Percentiles rank a stretch among this genome's conserved stretches.
Conservation (phyloP, 371 early-diverging fungal genomes). For the Mucor saturninus region DNA sequence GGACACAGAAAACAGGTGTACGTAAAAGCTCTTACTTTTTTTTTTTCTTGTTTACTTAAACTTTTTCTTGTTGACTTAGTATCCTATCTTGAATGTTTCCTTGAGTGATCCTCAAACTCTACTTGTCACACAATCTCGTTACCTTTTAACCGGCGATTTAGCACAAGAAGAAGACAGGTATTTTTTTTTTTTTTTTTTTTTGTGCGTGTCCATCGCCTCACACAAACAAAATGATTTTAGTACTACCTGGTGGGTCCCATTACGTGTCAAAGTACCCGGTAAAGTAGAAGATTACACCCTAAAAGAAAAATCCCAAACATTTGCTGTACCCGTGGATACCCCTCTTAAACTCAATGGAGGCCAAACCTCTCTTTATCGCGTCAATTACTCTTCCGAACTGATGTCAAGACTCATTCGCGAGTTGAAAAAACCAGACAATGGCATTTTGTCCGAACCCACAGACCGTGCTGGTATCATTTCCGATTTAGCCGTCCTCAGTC, state of each 20-base stretch:
- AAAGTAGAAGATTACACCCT: conserved; percentile 24
- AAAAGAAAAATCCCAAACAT: conserved; percentile 34
- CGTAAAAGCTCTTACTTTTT: background rate
- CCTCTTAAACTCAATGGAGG: conserved; percentile 69
- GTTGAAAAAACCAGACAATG: conserved; percentile 32
- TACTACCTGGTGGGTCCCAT: conserved; percentile 78
- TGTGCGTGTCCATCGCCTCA: too few species aligned
- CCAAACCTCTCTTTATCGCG: conserved; percentile 70
- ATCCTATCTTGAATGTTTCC: conserved; percentile 76
- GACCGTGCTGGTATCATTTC: conserved; percentile 70
- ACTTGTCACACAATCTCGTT: conserved; percentile 72
- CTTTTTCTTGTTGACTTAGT: conserved; percentile 32
- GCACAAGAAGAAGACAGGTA: conserved; percentile 47
- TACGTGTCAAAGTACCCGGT: conserved; percentile 48
- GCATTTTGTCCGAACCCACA: conserved; percentile 38
- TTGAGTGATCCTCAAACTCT: conserved; percentile 41
- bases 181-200: background rate
- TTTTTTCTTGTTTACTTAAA: background rate
- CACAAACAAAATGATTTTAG: conserved; percentile 48
- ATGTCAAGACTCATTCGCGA: conserved; percentile 46
- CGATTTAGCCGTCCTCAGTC: conserved; percentile 68
- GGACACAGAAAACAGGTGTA: conserved; percentile 88
- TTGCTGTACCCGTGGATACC: conserved; percentile 31
- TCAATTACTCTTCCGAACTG: conserved; percentile 59
- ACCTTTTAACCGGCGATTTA: conserved; percentile 76